A percentile compares a stretch with the other conserved stretches of the same genome.
These are phyloP conservation scores for Backusella tarrabulga DNA, from an alignment of 192 early-diverging fungal species.

Conservation along the genomic window DNA sequence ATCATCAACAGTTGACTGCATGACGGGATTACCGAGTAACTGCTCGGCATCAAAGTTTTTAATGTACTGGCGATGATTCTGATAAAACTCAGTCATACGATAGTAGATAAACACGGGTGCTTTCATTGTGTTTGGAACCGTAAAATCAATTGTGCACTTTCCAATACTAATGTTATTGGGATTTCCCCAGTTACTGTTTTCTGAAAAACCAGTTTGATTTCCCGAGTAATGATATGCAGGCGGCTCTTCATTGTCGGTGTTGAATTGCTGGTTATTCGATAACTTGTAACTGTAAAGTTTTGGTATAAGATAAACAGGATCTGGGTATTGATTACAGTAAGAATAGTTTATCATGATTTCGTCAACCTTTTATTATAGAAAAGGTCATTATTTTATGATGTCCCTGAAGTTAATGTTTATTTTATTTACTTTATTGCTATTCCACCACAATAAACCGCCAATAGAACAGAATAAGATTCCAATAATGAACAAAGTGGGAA, in stretches of 20 bases:
- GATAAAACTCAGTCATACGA: constrained; percentile 92
- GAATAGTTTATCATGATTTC: constrained; percentile 50
- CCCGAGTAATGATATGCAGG: constrained; percentile 20
- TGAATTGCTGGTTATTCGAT: not conserved
- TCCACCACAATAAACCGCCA: constrained; percentile 86
- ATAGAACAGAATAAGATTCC: constrained; percentile 92
- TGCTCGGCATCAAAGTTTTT: constrained; percentile 77
- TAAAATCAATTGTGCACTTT: constrained; percentile 68
- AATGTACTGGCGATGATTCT: constrained; percentile 90
- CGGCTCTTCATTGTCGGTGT: not conserved
- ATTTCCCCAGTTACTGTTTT: constrained; percentile 1
- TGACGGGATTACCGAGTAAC: constrained; percentile 57
- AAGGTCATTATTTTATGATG: not conserved
- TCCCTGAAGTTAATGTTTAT: not conserved
- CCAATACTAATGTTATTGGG: constrained; percentile 22
- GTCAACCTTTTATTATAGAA: constrained; percentile 31
- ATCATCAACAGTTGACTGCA: constrained; percentile 26
- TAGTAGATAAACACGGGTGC: constrained; percentile 91
- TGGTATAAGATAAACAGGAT: constrained; percentile 19
- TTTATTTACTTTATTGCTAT: constrained; percentile 42
- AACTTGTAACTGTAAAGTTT: constrained; percentile 31
- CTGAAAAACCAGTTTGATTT: constrained; percentile 18
- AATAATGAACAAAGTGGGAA: constrained; percentile 92
- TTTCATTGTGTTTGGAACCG: constrained; percentile 61
- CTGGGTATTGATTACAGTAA: constrained; percentile 26